Percentiles rank a stretch among this genome's conserved stretches.
Conservation (phyloP, 257 asterid species). For the Petunia secreta region DNA sequence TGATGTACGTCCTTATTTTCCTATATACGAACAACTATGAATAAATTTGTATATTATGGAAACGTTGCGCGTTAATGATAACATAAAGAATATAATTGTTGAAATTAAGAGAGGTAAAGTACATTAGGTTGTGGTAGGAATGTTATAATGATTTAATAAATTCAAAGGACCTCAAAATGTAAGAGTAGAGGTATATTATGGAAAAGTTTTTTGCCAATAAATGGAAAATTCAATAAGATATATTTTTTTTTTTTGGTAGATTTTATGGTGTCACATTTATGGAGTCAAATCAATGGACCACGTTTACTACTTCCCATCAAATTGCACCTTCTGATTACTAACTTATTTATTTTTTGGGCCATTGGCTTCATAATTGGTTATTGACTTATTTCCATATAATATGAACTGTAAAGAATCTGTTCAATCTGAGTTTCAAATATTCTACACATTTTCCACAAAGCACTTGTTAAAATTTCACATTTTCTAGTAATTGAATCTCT, state of each 20-base stretch:
- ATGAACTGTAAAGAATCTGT: not conserved
- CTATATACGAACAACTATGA: no score
- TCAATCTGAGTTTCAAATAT: not conserved
- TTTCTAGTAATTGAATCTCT: not conserved
- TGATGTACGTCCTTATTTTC: no score
- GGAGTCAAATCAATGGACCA: not conserved
- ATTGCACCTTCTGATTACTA: not conserved
- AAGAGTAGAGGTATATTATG: no score
- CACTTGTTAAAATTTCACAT: not conserved
- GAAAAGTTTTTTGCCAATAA: not conserved
- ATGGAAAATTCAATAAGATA: not conserved
- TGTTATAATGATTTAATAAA: not conserved
- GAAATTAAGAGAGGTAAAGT: no score
- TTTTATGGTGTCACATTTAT: not conserved
- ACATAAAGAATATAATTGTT: no score
- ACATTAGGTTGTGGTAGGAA: not conserved
- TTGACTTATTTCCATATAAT: not conserved
- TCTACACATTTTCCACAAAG: not conserved
- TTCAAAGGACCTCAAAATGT: not conserved
- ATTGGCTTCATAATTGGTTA: conserved; percentile 17
- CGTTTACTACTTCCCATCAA: not conserved
- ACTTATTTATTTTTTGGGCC: not conserved
- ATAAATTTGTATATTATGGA: no score
- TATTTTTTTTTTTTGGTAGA: not conserved
- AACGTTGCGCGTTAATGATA: no score